Evolutionary conservation across 2,329 filamentous ascomycete species (phyloP), one percentile per base, ranked within the genome.

Genomic region (Aspergillus candidus): DNA sequence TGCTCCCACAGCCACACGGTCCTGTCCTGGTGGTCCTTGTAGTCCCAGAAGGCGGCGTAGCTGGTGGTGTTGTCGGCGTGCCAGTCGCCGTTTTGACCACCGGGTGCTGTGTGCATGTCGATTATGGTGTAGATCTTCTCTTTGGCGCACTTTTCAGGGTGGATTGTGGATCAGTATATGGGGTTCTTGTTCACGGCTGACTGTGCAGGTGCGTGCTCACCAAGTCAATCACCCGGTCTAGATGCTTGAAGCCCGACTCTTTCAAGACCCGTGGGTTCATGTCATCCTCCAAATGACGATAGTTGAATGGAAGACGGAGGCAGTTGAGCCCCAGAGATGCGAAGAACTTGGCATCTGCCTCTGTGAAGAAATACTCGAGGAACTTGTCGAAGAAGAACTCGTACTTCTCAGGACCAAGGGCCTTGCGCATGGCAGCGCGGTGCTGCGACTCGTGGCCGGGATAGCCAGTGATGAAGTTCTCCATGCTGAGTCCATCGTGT

Each of bases 401-500:
- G 38, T 76, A 74, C 53, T 78, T 80, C 38, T 80, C 72, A 37
- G 71, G 55, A 1, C 79, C 79, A 0, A 82, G 63, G 0, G 76
- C 74, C 43, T 72, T 67, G 1, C 72, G 63, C 62, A 82, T 72
- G 1, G 76, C 72, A 2, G 70, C 70, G 7, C 78, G 74, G 48
- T 79, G 75, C 48, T 80, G 71, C 15, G 68, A 68, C 55, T 82
- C 79, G 40, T 79, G 75, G 13, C 76, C 79, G 10, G 77, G 68
- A 46, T 74, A 82, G n/a, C 79, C 79, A 1, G 75, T 79, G 50
- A 82, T 81, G 67, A 82, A 82, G 58, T 80, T 81, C 59, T 80
- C 77, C 74, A 78, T 78, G 44, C 65, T 69, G 38, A 17, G 12
- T 41, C 29, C 15, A 17, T 27, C 2, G 6, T 10, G 17, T 27